These are phyloP conservation scores for Fraxinus latifolia DNA, from an alignment of 305 asterid genomes.

Conservation along the genomic window DNA sequence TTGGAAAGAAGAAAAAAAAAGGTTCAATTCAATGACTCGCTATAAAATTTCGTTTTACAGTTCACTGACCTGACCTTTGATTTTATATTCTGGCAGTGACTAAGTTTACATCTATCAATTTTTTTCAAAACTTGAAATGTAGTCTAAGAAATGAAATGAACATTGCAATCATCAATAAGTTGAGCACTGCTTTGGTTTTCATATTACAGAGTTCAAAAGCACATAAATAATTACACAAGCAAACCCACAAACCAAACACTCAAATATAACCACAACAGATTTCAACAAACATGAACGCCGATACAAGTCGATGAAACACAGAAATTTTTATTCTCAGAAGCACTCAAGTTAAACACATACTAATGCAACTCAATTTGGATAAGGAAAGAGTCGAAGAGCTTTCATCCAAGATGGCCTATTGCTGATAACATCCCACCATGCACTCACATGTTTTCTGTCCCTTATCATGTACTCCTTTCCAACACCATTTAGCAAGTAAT, in stretches of 20 bases:
- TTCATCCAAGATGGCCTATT: conserved; percentile 45
- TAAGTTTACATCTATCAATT: background rate
- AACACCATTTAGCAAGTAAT: conserved; percentile 26
- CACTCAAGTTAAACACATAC: background rate
- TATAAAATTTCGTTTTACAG: background rate
- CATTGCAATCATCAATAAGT: background rate
- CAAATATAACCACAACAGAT: background rate
- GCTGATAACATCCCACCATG: conserved; percentile 54
- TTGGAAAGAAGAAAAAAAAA: background rate
- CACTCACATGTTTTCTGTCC: conserved; percentile 42
- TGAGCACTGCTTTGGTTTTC: background rate
- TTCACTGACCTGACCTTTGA: background rate
- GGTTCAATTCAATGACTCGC: background rate
- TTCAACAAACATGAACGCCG: background rate
- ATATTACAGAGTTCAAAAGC: background rate
- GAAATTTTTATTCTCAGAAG: background rate
- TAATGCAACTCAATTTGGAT: conserved; percentile 1
- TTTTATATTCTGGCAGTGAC: background rate
- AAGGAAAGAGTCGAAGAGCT: conserved; percentile 30
- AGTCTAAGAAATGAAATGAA: background rate
- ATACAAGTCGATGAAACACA: background rate
- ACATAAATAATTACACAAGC: background rate
- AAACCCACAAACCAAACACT: background rate
- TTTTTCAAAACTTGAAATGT: background rate
- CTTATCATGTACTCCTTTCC: conserved; percentile 36